Percentiles rank a stretch among this genome's conserved stretches.
Evolutionary conservation across 129 eudicot genomes (phyloP).

Genomic region (Oenanthe sinensis): DNA sequence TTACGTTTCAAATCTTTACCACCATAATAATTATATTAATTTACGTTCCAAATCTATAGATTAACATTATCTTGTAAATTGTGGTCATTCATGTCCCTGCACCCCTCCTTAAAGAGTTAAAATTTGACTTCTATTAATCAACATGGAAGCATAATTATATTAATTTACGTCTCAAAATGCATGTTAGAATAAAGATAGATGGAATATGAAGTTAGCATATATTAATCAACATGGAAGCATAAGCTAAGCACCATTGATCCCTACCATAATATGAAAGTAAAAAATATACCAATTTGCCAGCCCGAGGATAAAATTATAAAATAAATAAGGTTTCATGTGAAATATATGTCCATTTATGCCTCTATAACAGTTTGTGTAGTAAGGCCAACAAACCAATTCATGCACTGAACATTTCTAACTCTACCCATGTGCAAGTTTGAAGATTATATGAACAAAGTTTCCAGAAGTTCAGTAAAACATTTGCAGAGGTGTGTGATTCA

Average conservation of each 20-base stretch:
- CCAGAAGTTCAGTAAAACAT: neutral
- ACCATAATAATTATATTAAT: too few relatives aligned
- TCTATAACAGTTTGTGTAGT: neutral
- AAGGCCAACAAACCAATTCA: neutral
- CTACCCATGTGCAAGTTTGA: neutral
- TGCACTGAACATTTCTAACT: neutral
- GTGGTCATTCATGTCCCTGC: too few relatives aligned
- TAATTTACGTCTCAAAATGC: too few relatives aligned
- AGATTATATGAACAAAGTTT: neutral
- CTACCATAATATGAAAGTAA: neutral
- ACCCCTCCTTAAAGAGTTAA: too few relatives aligned
- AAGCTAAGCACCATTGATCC: neutral
- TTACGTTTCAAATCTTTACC: too few relatives aligned
- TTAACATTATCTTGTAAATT: neutral
- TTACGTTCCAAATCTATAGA: too few relatives aligned
- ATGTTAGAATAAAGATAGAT: neutral
- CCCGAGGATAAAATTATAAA: neutral
- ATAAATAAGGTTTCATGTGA: neutral
- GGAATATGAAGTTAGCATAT: neutral
- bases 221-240: neutral
- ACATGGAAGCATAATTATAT: too few relatives aligned
- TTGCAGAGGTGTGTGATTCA: neutral
- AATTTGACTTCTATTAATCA: too few relatives aligned
- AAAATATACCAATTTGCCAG: neutral
- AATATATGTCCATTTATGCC: neutral